Evolutionary conservation across 2,329 filamentous ascomycete genomes (phyloP), one percentile per base, ranked within the genome.

Genomic region (Colletotrichum spaethianum): DNA sequence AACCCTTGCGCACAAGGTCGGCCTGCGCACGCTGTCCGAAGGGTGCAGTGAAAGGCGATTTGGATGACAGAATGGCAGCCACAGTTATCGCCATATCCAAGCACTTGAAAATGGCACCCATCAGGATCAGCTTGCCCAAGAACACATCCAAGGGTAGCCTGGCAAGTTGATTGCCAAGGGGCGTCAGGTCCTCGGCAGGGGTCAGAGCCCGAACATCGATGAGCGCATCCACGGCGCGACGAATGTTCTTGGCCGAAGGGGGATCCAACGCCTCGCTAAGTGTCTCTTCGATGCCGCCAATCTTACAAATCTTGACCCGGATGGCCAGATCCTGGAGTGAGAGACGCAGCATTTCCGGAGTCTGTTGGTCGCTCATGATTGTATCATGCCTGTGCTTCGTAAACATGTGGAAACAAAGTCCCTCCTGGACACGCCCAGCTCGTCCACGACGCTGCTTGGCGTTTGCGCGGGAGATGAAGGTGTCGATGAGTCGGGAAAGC

Each of bases 321-420:
- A 99, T 95, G 6, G 97, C 95, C 14, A 99, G 86, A 78, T 99
- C 96, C 81, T 99, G 96, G 14, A 99, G 86, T 0, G 96, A 98
- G 4, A 99, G 86, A 0, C 96, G 93, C 50, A 99, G 90, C 91
- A 99, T 97, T 81, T 99, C 96, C 0, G 96, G 97, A 0, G 94
- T 98, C 83, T 98, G 96, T 79, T 98, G 94, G 73, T 97, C 95
- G 62, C 92, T 91, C 89, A 98, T 94, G 76, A 93, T 80, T 69
- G 90, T 90, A 79, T 98, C 95, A 79, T 98, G 94, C 9, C 96
- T 91, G 77, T 95, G 90, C 77, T 93, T 96, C 1, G 96, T 98
- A 79, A 98, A 98, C 72, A 99, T 86, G 78, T 99, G 96, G 82
- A 98, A 98, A 82, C 96, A 98, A 0, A 98, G 86, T 9, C 96